These are phyloP conservation scores for Blepharisma stoltei DNA, from an alignment of 73 alveolate species.

Conservation along the genomic window DNA sequence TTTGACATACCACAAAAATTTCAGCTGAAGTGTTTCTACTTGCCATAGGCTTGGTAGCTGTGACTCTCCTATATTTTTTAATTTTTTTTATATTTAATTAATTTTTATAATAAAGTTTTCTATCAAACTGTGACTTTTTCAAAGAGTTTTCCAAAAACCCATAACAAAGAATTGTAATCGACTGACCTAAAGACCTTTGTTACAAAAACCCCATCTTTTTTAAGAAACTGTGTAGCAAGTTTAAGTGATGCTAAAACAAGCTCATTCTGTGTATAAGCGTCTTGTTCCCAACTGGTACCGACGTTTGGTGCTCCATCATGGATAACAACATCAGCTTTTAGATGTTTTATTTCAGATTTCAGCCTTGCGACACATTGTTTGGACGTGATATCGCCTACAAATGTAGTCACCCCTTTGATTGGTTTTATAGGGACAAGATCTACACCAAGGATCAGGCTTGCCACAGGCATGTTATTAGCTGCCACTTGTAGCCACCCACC, in stretches of 20 bases:
- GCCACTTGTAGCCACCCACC: constrained; percentile 98
- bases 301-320: constrained; percentile 99
- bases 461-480: constrained; percentile 50
- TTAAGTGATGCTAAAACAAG: constrained; percentile 83
- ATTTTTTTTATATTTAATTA: too few relatives aligned
- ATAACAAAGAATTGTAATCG: constrained; percentile 93
- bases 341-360: constrained; percentile 70
- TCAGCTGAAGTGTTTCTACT: constrained; percentile 96
- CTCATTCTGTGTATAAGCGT: constrained; percentile 96
- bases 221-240: constrained; percentile 88
- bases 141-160: constrained; percentile 93
- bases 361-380: constrained; percentile 69
- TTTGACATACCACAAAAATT: constrained; percentile 92
- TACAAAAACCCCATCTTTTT: constrained; percentile 96
- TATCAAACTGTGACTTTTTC: too few relatives aligned
- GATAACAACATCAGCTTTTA: constrained; percentile 97
- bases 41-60: constrained; percentile 97
- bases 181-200: constrained; percentile 96
- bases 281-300: constrained; percentile 98
- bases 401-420: constrained; percentile 95
- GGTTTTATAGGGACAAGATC: constrained; percentile 99
- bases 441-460: constrained; percentile 94
- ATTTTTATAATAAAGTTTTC: too few relatives aligned
- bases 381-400: constrained; percentile 97
- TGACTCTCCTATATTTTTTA: too few relatives aligned